Conservation (phyloP, 2,329 filamentous ascomycete species). For the Ophiostoma himal-ulmi region DNA sequence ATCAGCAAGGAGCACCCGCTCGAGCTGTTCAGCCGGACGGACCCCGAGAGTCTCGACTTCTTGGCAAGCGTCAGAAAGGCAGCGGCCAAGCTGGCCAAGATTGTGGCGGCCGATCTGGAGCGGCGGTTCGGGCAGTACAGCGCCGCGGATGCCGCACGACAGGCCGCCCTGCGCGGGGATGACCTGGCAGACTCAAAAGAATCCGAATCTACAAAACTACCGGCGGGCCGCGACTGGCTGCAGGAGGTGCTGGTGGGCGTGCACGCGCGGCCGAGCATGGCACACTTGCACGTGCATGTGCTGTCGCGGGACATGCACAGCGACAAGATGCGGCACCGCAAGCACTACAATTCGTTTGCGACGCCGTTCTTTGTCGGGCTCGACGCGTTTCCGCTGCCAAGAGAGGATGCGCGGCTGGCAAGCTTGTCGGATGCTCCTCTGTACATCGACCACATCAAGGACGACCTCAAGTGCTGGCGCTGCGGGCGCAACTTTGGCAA, state of each 20-base stretch:
- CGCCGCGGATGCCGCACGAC: conserved; percentile 54
- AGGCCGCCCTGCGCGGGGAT: conserved; percentile 60
- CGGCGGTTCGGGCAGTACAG: conserved; percentile 62
- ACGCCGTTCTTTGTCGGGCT: conserved; percentile 77
- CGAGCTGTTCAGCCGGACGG: conserved; percentile 57
- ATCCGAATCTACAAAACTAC: conserved; percentile 41
- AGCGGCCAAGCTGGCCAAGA: conserved; percentile 51
- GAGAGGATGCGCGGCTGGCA: conserved; percentile 58
- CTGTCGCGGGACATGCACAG: conserved; percentile 74
- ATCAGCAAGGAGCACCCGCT: conserved; percentile 65
- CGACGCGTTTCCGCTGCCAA: conserved; percentile 68
- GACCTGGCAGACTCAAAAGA: conserved; percentile 34
- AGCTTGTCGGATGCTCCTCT: neutral
- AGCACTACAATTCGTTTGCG: conserved; percentile 89
- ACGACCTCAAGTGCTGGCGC: conserved; percentile 61
- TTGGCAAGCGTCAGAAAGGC: conserved; percentile 58
- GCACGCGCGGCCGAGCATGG: conserved; percentile 87
- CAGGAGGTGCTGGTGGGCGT: conserved; percentile 70
- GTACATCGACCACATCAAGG: neutral
- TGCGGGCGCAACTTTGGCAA: conserved; percentile 71
- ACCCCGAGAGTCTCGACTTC: conserved; percentile 45
- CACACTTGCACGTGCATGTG: conserved; percentile 84
- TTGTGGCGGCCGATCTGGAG: conserved; percentile 71
- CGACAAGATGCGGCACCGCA: conserved; percentile 65
- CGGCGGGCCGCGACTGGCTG: conserved; percentile 70